Evolutionary conservation across 2,329 filamentous ascomycete species (phyloP).

Genomic region (Xylaria sp.): DNA sequence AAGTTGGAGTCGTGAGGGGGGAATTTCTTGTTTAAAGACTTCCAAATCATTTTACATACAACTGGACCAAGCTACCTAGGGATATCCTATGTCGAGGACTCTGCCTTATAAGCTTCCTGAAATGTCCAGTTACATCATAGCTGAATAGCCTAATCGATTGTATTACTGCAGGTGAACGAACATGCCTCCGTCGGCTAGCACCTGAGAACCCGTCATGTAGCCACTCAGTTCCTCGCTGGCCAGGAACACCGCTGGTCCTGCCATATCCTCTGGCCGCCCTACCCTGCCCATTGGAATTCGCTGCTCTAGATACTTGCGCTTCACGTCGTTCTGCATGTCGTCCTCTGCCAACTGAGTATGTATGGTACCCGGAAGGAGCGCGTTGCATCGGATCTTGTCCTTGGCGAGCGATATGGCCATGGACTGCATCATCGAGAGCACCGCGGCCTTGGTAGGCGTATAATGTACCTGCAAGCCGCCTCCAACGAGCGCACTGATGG

Average conservation of each 20-base stretch:
- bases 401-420: slow-evolving; percentile 67
- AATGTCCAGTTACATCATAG: too few species aligned
- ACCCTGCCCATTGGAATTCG: slow-evolving; percentile 67
- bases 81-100: too few species aligned
- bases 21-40: too few species aligned
- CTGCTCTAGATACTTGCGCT: slow-evolving; percentile 67
- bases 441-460: slow-evolving; percentile 72
- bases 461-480: slow-evolving; percentile 71
- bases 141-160: too few species aligned
- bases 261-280: slow-evolving; percentile 64
- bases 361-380: slow-evolving; percentile 70
- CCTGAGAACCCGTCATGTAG: slow-evolving; percentile 69
- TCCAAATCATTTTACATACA: too few species aligned
- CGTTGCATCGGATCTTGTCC: slow-evolving; percentile 70
- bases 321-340: slow-evolving; percentile 56
- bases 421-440: slow-evolving; percentile 70
- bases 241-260: slow-evolving; percentile 72
- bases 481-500: slow-evolving; percentile 64
- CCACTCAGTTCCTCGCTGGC: slow-evolving; percentile 65
- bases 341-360: slow-evolving; percentile 70
- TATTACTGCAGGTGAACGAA: slow-evolving; percentile 71
- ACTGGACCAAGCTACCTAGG: too few species aligned
- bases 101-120: too few species aligned
- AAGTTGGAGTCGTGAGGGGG: too few species aligned
- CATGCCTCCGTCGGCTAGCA: slow-evolving; percentile 73